A percentile compares a stretch with the other conserved stretches of the same genome.
These are phyloP conservation scores for Ganoderma leucocontextum DNA, from an alignment of 1,284 basidiomycete genomes.

Conservation along the genomic window DNA sequence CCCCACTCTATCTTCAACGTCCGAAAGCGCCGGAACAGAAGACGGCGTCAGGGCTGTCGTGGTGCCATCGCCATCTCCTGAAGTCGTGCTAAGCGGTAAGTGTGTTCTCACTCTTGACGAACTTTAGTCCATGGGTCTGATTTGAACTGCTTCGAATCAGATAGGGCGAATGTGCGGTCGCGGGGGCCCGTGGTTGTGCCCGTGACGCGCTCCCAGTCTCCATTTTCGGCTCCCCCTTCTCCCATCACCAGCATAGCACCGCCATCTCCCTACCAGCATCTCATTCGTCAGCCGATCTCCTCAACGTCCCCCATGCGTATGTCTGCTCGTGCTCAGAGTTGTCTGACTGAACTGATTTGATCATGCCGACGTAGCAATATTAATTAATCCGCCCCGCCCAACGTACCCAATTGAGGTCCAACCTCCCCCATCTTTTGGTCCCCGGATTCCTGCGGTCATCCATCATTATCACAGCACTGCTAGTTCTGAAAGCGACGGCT, in stretches of 20 bases:
- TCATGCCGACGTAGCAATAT: not conserved
- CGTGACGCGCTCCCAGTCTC: no score
- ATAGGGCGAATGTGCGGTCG: not conserved
- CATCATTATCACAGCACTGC: not conserved
- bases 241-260: no score
- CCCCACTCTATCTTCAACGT: not conserved
- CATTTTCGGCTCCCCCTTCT: no score
- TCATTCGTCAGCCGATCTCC: no score
- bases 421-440: no score
- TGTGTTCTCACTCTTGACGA: not conserved
- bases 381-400: no score
- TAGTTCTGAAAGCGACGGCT: not conserved
- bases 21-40: not conserved
- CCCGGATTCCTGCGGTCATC: not conserved
- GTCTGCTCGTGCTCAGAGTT: not conserved
- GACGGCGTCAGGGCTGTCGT: not conserved
- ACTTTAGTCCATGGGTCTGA: not conserved
- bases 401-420: no score
- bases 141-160: not conserved
- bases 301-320: not conserved
- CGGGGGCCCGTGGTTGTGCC: no score
- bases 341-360: not conserved
- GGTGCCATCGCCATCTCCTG: not conserved
- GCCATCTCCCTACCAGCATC: no score
- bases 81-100: not conserved